Percentiles rank a stretch among this genome's conserved stretches.
Conservation (phyloP, 345 rosid species). For the Eucalyptus polyanthemos region DNA sequence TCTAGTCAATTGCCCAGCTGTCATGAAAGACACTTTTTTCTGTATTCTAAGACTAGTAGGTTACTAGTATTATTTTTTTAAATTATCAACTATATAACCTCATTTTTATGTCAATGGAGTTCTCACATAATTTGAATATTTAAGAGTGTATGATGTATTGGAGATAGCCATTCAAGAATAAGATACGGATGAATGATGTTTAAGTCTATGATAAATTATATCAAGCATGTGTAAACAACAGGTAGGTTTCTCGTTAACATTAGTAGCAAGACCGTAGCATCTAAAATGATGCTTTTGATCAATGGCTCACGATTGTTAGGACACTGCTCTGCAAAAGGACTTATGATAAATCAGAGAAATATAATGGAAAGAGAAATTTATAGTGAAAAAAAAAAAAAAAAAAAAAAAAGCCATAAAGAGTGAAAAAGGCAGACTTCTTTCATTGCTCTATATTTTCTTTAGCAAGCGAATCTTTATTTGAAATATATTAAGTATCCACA, state of each 20-base stretch:
- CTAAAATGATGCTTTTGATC: background rate
- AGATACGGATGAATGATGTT: background rate
- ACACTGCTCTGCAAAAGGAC: background rate
- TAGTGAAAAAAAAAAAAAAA: background rate
- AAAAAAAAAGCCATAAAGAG: background rate
- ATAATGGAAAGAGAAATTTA: background rate
- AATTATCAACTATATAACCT: background rate
- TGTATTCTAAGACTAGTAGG: background rate
- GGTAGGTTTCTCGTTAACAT: background rate
- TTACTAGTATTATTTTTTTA: background rate
- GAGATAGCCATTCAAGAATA: background rate
- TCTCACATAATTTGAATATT: background rate
- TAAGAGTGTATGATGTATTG: background rate
- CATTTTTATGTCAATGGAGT: background rate
- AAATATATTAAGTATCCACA: background rate
- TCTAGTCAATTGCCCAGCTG: background rate
- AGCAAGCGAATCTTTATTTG: background rate
- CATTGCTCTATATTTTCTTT: background rate
- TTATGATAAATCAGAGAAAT: background rate
- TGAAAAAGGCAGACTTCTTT: background rate
- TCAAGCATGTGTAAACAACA: background rate
- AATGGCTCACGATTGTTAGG: background rate
- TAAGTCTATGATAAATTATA: background rate
- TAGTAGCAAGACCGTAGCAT: background rate
- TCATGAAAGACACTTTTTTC: background rate